Percentiles rank a stretch among this genome's conserved stretches.
Conservation (phyloP, 345 rosid species). For the Eucalyptus brandiana region DNA sequence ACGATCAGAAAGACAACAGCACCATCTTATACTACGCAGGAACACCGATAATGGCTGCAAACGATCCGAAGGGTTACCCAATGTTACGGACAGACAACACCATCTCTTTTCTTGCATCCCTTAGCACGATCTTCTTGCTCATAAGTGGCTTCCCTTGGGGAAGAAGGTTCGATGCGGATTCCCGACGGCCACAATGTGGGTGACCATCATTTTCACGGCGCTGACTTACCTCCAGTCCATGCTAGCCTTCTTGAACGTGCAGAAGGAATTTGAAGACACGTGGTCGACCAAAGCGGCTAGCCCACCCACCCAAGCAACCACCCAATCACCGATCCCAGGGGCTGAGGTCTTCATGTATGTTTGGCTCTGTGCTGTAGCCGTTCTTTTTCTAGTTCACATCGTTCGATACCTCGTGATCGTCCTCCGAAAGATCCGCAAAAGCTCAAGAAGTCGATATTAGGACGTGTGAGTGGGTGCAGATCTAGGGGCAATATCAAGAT, state of each 20-base stretch:
- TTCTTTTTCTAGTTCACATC: neutral
- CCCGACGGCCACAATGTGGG: neutral
- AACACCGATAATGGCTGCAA: neutral
- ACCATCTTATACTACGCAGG: rapidly evolving
- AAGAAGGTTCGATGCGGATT: neutral
- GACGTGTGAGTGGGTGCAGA: neutral
- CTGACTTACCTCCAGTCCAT: neutral
- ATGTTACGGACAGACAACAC: neutral
- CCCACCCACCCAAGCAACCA: too few relatives aligned
- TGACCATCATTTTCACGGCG: neutral
- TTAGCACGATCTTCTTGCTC: neutral
- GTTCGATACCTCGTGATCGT: neutral
- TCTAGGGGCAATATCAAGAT: neutral
- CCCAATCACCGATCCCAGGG: too few relatives aligned
- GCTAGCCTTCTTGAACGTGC: too few relatives aligned
- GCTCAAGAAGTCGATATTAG: neutral
- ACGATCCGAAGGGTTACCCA: rapidly evolving
- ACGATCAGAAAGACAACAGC: neutral
- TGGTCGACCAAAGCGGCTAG: too few relatives aligned
- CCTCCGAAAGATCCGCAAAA: neutral
- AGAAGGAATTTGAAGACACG: rapidly evolving
- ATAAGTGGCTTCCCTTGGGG: neutral
- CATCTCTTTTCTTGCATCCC: neutral
- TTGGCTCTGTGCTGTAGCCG: neutral
- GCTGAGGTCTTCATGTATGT: neutral